Conservation (phyloP, 2,329 filamentous ascomycete genomes). For the Plenodomus biglobosus region DNA sequence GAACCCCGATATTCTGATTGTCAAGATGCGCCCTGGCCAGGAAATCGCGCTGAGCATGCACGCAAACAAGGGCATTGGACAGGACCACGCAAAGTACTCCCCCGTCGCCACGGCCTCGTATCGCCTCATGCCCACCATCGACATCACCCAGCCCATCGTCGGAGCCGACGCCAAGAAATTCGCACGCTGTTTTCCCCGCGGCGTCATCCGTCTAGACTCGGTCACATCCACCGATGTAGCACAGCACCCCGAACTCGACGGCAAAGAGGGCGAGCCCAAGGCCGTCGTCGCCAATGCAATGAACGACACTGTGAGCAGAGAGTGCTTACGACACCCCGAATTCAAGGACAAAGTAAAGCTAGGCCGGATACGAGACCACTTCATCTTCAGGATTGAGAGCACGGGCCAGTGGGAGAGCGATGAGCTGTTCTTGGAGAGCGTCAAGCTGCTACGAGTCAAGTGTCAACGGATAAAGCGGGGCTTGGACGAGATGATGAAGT, state of each 20-base stretch:
- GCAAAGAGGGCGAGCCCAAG: constrained; percentile 76
- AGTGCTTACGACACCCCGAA: constrained; percentile 87
- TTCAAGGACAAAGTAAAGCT: constrained; percentile 96
- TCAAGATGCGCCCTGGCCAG: constrained; percentile 90
- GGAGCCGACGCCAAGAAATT: constrained; percentile 89
- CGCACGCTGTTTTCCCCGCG: constrained; percentile 80
- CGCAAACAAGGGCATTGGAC: constrained; percentile 90
- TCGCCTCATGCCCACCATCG: constrained; percentile 83
- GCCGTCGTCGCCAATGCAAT: constrained; percentile 86
- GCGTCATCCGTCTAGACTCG: constrained; percentile 79
- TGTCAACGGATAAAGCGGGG: constrained; percentile 72
- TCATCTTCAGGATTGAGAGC: constrained; percentile 95
- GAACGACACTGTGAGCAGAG: constrained; percentile 92
- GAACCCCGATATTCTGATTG: constrained; percentile 90
- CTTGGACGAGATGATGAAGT: constrained; percentile 53
- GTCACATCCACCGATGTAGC: constrained; percentile 68
- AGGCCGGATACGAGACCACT: constrained; percentile 87
- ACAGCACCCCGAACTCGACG: constrained; percentile 65
- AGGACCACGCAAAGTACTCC: constrained; percentile 95
- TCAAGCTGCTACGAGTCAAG: constrained; percentile 84
- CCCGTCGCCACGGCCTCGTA: constrained; percentile 95
- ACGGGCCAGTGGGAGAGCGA: constrained; percentile 94
- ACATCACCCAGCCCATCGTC: constrained; percentile 79
- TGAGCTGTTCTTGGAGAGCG: constrained; percentile 85
- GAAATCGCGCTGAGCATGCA: constrained; percentile 84